A percentile compares a stretch with the other conserved stretches of the same genome.
Evolutionary conservation across 768 basidiomycete genomes (phyloP).

Genomic region (Omphalotus guepiniiformis): DNA sequence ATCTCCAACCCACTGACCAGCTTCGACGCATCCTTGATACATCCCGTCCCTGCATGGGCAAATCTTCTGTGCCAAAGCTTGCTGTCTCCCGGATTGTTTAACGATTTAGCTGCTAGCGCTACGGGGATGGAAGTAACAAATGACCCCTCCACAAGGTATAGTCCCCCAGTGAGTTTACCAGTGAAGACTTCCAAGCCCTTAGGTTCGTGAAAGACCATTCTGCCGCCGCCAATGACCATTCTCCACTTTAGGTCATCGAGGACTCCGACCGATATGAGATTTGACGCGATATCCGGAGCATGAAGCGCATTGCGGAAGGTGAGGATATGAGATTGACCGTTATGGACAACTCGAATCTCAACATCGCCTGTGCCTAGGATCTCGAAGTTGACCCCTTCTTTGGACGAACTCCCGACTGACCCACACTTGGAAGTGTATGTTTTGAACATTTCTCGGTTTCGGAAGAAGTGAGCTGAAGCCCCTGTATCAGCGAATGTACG

Average conservation of each 20-base stretch:
- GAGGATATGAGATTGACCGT: neutral
- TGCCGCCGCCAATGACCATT: neutral
- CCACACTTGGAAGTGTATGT: neutral
- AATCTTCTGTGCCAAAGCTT: conserved; percentile 3
- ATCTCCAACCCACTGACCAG: conserved; percentile 1
- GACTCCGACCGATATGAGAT: conserved; percentile 9
- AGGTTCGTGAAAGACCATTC: neutral
- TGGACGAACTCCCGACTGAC: neutral
- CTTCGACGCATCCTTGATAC: neutral
- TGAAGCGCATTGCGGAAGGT: conserved; percentile 11
- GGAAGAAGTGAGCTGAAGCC: conserved; percentile 10
- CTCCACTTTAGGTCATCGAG: conserved; percentile 1
- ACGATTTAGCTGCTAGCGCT: neutral
- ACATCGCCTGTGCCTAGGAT: conserved; percentile 7
- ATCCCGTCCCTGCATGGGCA: neutral
- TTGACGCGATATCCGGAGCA: conserved; percentile 10
- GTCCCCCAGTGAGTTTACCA: neutral
- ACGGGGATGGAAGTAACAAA: neutral
- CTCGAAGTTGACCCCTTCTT: neutral
- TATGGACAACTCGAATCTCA: neutral
- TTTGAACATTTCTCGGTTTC: neutral
- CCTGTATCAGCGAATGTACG: conserved; percentile 14
- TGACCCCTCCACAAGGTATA: neutral
- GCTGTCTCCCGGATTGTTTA: neutral
- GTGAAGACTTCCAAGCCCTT: neutral